Percentiles rank a stretch among this genome's conserved stretches.
Conservation (phyloP, 164 flowering plant species). For the Umbilicus rupestris region DNA sequence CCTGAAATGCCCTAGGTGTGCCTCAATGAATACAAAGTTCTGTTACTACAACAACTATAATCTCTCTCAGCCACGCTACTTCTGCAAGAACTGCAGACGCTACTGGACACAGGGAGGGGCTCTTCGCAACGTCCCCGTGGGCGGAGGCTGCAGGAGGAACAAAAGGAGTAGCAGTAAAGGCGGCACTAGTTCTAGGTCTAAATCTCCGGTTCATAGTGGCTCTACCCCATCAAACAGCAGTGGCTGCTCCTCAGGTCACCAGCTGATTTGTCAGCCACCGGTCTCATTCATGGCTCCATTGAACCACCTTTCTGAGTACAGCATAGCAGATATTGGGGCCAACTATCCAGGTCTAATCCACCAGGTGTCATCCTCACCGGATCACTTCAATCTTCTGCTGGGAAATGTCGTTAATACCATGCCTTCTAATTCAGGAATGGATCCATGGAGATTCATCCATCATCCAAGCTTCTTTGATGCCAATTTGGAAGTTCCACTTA, state of each 20-base stretch:
- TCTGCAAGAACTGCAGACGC: not conserved
- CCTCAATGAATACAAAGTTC: not conserved
- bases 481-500: not conserved
- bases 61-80: not conserved
- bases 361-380: not conserved
- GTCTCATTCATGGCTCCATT: slow-evolving; percentile 1
- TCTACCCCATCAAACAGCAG: too few species aligned
- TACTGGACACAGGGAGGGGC: slow-evolving; percentile 4
- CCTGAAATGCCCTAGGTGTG: not conserved
- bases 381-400: not conserved
- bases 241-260: not conserved
- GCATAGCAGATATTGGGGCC: slow-evolving; percentile 3
- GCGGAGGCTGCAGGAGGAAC: slow-evolving; percentile 2
- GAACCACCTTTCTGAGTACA: slow-evolving; percentile 5
- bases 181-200: too few species aligned
- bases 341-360: slow-evolving; percentile 1
- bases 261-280: not conserved
- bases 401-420: not conserved
- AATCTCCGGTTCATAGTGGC: too few species aligned
- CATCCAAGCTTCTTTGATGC: not conserved
- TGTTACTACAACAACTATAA: not conserved
- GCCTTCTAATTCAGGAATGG: not conserved
- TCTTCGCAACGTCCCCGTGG: not conserved
- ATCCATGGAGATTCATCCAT: not conserved
- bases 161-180: not conserved